These are phyloP conservation scores for Suillus subalutaceus DNA, from an alignment of 768 basidiomycete species.

Conservation along the genomic window DNA sequence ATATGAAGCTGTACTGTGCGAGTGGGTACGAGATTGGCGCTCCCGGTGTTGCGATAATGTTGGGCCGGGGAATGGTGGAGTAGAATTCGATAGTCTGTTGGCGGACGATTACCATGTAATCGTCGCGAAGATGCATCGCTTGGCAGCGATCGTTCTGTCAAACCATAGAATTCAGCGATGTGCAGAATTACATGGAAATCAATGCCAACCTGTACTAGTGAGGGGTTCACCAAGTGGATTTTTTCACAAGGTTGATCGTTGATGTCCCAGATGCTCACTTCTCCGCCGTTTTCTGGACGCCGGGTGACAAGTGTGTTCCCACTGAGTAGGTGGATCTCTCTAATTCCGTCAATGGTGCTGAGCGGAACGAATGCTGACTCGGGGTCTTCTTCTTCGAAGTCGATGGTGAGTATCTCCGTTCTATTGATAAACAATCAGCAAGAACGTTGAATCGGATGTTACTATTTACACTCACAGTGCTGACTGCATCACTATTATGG, in stretches of 20 bases:
- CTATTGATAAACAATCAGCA: slow-evolving; percentile 25
- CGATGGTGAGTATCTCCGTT: slow-evolving; percentile 46
- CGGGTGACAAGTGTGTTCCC: slow-evolving; percentile 43
- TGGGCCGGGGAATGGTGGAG: slow-evolving; percentile 30
- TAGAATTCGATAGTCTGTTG: slow-evolving; percentile 46
- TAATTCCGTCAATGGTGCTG: slow-evolving; percentile 34
- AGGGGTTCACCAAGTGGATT: slow-evolving; percentile 40
- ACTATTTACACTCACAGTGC: slow-evolving; percentile 36
- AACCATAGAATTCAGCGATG: slow-evolving; percentile 9
- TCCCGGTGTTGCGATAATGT: slow-evolving; percentile 18
- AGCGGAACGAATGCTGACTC: slow-evolving; percentile 40
- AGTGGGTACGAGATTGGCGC: slow-evolving; percentile 44
- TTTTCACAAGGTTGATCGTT: slow-evolving; percentile 30
- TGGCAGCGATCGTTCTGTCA: slow-evolving; percentile 42
- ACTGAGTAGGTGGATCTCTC: slow-evolving; percentile 39
- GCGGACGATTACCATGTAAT: slow-evolving; percentile 51
- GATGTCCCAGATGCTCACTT: slow-evolving; percentile 41
- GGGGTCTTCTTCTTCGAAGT: slow-evolving; percentile 38
- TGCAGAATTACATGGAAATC: not conserved
- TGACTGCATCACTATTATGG: slow-evolving; percentile 45
- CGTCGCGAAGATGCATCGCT: slow-evolving; percentile 44
- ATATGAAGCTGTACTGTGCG: slow-evolving; percentile 52
- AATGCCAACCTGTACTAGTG: slow-evolving; percentile 33
- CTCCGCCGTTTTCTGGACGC: slow-evolving; percentile 26
- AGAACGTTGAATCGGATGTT: not conserved